Evolutionary conservation across 345 rosid genomes (phyloP).

Genomic region (Combretum micranthum): DNA sequence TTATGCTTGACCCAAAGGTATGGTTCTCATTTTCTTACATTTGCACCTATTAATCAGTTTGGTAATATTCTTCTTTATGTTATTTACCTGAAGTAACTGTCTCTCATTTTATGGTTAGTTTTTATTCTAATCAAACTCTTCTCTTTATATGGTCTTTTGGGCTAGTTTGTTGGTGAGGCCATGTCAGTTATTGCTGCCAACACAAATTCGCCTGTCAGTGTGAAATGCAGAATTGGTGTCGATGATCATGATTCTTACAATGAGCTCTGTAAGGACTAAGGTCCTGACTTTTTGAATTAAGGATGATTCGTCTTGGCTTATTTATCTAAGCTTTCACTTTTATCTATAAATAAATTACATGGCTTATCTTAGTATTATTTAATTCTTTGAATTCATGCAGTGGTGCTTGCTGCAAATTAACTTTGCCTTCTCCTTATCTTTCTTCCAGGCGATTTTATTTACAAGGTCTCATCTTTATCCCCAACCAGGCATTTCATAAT

Average conservation of each 20-base stretch:
- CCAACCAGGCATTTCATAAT: constrained; percentile 91
- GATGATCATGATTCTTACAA: constrained; percentile 89
- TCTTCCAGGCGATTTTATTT: constrained; percentile 80
- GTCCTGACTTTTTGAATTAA: constrained; percentile 7
- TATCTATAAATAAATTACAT: no score
- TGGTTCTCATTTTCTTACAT: constrained; percentile 6
- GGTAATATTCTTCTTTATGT: neutral
- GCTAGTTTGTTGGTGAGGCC: constrained; percentile 91
- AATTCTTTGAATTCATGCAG: neutral
- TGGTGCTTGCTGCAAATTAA: neutral
- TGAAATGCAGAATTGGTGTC: constrained; percentile 95
- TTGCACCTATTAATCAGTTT: neutral
- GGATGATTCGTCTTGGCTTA: no score
- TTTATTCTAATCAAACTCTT: constrained; percentile 16
- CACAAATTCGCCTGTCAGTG: constrained; percentile 76
- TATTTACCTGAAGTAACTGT: neutral
- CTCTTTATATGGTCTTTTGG: constrained; percentile 18
- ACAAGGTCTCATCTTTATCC: constrained; percentile 86
- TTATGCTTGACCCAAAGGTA: constrained; percentile 98
- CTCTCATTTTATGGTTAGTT: constrained; percentile 3
- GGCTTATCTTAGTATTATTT: neutral
- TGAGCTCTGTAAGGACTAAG: constrained; percentile 98
- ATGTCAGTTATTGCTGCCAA: constrained; percentile 97
- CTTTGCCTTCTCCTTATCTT: constrained; percentile 1
- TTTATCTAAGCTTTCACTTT: no score